These are phyloP conservation scores for Blastobotrys peoriensis DNA, from an alignment of 805 yeast genomes.

Conservation along the genomic window DNA sequence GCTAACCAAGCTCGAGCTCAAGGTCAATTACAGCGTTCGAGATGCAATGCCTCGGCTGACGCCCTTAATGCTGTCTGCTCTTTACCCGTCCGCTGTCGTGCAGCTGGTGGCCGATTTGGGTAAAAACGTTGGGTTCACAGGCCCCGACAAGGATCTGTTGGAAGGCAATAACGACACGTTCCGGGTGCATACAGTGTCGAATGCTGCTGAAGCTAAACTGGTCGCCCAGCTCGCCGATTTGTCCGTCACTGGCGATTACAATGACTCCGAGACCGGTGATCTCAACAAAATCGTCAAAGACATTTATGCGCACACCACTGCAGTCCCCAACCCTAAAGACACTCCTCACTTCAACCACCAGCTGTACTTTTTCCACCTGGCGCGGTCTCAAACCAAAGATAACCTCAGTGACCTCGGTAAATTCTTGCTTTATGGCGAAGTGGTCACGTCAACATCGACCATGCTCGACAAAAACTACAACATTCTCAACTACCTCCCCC, in stretches of 20 bases:
- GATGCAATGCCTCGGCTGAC: slow-evolving; percentile 59
- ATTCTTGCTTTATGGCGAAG: slow-evolving; percentile 69
- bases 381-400: slow-evolving; percentile 27
- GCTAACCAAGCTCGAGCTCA: slow-evolving; percentile 56
- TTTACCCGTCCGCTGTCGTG: slow-evolving; percentile 27
- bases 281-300: slow-evolving; percentile 53
- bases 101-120: slow-evolving; percentile 32
- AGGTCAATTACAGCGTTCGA: slow-evolving; percentile 49
- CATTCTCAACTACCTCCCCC: slow-evolving; percentile 54
- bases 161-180: slow-evolving; percentile 53
- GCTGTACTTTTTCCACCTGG: slow-evolving; percentile 46
- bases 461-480: slow-evolving; percentile 67
- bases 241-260: slow-evolving; percentile 5
- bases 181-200: slow-evolving; percentile 26
- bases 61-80: slow-evolving; percentile 53
- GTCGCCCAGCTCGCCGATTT: slow-evolving; percentile 7
- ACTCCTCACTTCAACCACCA: slow-evolving; percentile 72
- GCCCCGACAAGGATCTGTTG: slow-evolving; percentile 35
- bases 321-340: slow-evolving; percentile 42
- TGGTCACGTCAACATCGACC: slow-evolving; percentile 79
- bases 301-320: slow-evolving; percentile 41
- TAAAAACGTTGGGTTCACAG: slow-evolving; percentile 30
- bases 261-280: slow-evolving; percentile 37
- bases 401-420: background rate
- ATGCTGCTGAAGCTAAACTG: slow-evolving; percentile 8